Conservation (phyloP, 768 basidiomycete genomes). For the Macrolepiota albuminosa region DNA sequence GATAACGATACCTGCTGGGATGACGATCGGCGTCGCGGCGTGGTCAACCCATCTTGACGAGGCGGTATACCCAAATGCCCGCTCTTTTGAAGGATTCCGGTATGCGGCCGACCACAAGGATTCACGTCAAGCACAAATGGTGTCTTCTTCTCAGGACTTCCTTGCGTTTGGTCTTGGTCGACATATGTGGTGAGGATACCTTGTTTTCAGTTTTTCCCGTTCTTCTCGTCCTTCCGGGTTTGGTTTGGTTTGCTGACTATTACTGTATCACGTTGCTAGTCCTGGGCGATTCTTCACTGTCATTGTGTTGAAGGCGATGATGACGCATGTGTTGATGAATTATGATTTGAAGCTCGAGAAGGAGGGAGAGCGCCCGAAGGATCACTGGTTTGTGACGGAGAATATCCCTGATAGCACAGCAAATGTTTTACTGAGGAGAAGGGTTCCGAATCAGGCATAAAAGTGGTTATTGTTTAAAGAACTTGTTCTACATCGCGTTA, state of each 20-base stretch:
- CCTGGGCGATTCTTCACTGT: constrained; percentile 41
- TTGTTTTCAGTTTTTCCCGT: not conserved
- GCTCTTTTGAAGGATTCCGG: constrained; percentile 37
- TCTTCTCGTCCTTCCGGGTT: not conserved
- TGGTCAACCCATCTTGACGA: constrained; percentile 8
- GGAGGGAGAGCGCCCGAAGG: constrained; percentile 3
- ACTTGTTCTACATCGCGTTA: not conserved
- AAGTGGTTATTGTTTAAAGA: not conserved
- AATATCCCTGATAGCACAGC: constrained; percentile 9
- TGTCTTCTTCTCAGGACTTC: constrained; percentile 22
- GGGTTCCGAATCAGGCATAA: not conserved
- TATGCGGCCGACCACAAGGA: constrained; percentile 26
- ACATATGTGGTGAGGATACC: constrained; percentile 16
- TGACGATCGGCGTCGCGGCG: constrained; percentile 8
- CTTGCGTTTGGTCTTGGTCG: constrained; percentile 30
- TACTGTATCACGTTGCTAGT: constrained; percentile 9
- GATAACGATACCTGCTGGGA: constrained; percentile 21
- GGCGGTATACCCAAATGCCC: constrained; percentile 20
- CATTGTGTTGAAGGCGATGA: constrained; percentile 32
- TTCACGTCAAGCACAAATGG: constrained; percentile 25
- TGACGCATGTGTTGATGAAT: constrained; percentile 29
- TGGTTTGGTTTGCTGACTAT: not conserved
- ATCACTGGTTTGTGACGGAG: constrained; percentile 8
- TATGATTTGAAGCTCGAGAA: constrained; percentile 31
- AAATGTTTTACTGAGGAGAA: constrained; percentile 13